Conservation (phyloP, 1,284 basidiomycete genomes). For the Leccinum pachyderme region DNA sequence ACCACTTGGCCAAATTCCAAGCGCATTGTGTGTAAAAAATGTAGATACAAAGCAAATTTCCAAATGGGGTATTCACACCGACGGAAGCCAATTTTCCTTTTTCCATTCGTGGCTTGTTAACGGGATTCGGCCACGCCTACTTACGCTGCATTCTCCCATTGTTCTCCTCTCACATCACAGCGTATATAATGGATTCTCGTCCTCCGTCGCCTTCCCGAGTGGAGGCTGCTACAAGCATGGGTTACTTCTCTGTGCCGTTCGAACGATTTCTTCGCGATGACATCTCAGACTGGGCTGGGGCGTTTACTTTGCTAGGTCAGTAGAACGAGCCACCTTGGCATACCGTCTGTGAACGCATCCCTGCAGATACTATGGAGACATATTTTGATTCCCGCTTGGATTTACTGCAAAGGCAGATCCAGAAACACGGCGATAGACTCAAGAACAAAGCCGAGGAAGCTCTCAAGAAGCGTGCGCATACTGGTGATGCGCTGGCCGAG, state of each 20-base stretch:
- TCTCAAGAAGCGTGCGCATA: slow-evolving; percentile 65
- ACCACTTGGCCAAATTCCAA: neutral
- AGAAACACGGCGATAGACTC: slow-evolving; percentile 81
- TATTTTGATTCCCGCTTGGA: slow-evolving; percentile 91
- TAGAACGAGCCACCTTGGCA: slow-evolving; percentile 1
- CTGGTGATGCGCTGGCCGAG: slow-evolving; percentile 64
- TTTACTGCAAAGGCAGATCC: slow-evolving; percentile 81
- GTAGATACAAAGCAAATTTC: neutral
- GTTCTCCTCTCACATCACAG: slow-evolving; percentile 25
- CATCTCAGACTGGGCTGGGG: slow-evolving; percentile 52
- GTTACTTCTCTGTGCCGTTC: slow-evolving; percentile 50
- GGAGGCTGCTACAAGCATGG: slow-evolving; percentile 34
- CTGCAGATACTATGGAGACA: slow-evolving; percentile 80
- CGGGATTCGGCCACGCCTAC: slow-evolving; percentile 13
- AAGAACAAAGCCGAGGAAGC: slow-evolving; percentile 74
- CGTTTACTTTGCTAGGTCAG: slow-evolving; percentile 73
- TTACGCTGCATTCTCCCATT: slow-evolving; percentile 11
- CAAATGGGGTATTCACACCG: neutral
- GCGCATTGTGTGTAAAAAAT: neutral
- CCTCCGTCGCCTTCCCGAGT: slow-evolving; percentile 71
- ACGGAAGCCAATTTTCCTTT: neutral
- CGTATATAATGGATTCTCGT: slow-evolving; percentile 72
- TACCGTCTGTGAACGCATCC: slow-evolving; percentile 17
- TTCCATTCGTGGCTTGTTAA: neutral
- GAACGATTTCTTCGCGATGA: slow-evolving; percentile 55